Evolutionary conservation across 139 green algal genomes (phyloP).

Genomic region (Zygnema circumcarinatum): DNA sequence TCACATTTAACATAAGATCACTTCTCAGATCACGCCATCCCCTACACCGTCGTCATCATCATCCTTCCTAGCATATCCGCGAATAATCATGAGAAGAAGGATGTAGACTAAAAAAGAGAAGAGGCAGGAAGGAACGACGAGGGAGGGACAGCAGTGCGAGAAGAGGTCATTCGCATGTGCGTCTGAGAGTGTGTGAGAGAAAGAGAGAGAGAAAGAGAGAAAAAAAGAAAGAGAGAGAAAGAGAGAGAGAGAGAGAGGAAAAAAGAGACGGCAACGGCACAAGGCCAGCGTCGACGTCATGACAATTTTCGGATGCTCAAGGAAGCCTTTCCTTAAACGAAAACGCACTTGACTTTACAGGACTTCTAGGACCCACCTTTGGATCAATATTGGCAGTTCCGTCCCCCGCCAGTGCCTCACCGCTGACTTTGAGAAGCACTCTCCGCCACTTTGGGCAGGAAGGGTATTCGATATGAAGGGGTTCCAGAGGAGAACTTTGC

Average conservation of each 20-base stretch:
- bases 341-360: no score
- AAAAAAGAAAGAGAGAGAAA: neutral
- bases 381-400: conserved; percentile 88
- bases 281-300: no score
- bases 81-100: neutral
- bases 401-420: conserved; percentile 89
- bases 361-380: conserved; percentile 58
- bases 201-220: neutral
- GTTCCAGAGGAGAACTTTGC: no score
- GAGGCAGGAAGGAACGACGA: neutral
- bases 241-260: neutral
- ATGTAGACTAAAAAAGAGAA: neutral
- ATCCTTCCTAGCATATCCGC: neutral
- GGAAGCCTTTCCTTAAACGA: no score
- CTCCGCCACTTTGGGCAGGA: conserved; percentile 62
- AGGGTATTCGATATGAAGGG: no score
- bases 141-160: no score
- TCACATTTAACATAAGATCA: neutral
- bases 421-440: conserved; percentile 90
- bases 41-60: neutral
- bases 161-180: no score
- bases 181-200: no score
- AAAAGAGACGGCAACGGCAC: neutral
- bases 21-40: neutral
- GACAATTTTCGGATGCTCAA: no score